Base-by-base conservation (phyloP, 768 basidiomycete genomes). In the Leccinum boreale region DNA sequence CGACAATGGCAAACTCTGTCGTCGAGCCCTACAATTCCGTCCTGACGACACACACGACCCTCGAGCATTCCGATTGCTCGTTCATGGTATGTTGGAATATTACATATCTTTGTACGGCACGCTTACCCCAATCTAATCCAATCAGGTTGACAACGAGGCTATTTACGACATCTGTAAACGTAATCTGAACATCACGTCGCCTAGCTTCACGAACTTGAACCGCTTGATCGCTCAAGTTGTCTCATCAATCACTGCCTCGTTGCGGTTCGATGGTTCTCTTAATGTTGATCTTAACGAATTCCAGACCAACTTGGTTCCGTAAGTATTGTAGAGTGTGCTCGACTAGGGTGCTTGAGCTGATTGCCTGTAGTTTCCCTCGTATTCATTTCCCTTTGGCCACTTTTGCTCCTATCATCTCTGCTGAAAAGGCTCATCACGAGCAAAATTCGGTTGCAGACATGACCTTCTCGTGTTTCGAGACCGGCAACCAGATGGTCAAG, bases 1-100 rank as follows among this genome's bases (percentile, higher is more conserved):
- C 94, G 11, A 89, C 90, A 68, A 82, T 95, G 73, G 89, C 92
- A 29, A 94, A 87, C 77, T 96, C 95, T 11, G 92, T 98, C 53
- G 96, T 98, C 28, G 96, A 98, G 78, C 96, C 96, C 1, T 98
- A 98, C 81, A 98, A 98, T 83, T 87, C 90, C 10, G 91, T 96
- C 51, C 78, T 98, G 68, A 98, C 96, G 48, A 98, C 96, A 39
- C 96, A 98, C 79, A 97, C 95, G 55, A 98, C 96, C 28, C 87
- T 98, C 48, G 96, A 98, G 77, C 94, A 98, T 77, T 96, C 94
- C 17, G 96, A 98, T 76, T 98, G 96, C 77, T 98, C 96, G 26
- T 98, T 98, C 84, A 97, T 98, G 96, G 96, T 85, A 61, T 33
- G 78, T 55, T 50, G 55, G 57, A 52, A 11, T 51, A 23, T 55